Evolutionary conservation across 768 basidiomycete genomes (phyloP).

Genomic region (Lyophyllum shimeji): DNA sequence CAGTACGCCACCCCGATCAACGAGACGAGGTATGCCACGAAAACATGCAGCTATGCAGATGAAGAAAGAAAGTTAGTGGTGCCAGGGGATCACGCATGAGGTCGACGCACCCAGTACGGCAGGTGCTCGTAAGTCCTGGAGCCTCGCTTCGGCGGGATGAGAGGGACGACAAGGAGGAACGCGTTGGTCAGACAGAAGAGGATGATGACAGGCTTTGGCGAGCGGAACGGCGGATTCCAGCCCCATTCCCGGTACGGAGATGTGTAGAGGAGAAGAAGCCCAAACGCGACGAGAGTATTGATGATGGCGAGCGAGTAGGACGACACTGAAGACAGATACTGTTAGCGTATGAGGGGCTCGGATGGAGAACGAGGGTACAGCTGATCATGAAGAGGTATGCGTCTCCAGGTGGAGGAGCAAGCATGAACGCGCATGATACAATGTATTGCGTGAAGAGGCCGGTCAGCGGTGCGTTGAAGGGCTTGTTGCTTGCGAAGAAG

Average conservation of each 20-base stretch:
- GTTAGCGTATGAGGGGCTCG: not conserved
- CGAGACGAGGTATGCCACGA: conserved; percentile 46
- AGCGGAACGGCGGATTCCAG: conserved; percentile 69
- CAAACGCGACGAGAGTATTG: conserved; percentile 59
- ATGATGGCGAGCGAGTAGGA: conserved; percentile 59
- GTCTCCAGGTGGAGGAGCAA: conserved; percentile 67
- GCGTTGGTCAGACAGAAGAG: conserved; percentile 67
- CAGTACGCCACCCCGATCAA: conserved; percentile 55
- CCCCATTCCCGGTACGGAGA: conserved; percentile 37
- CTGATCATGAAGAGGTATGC: conserved; percentile 73
- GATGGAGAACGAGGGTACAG: conserved; percentile 34
- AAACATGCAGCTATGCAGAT: conserved; percentile 46
- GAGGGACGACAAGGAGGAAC: conserved; percentile 60
- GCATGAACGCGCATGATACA: conserved; percentile 53
- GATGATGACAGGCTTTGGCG: conserved; percentile 45
- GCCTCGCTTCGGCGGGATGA: conserved; percentile 59
- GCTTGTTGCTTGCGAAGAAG: conserved; percentile 70
- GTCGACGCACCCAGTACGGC: conserved; percentile 64
- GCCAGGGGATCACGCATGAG: conserved; percentile 32
- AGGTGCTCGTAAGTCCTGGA: conserved; percentile 52
- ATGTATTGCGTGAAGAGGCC: conserved; percentile 65
- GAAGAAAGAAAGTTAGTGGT: conserved; percentile 15
- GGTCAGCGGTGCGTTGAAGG: conserved; percentile 64
- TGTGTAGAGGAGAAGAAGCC: conserved; percentile 62
- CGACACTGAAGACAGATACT: conserved; percentile 36